Evolutionary conservation across 2,329 filamentous ascomycete genomes (phyloP).

Genomic region (Sclerotinia spermophila): DNA sequence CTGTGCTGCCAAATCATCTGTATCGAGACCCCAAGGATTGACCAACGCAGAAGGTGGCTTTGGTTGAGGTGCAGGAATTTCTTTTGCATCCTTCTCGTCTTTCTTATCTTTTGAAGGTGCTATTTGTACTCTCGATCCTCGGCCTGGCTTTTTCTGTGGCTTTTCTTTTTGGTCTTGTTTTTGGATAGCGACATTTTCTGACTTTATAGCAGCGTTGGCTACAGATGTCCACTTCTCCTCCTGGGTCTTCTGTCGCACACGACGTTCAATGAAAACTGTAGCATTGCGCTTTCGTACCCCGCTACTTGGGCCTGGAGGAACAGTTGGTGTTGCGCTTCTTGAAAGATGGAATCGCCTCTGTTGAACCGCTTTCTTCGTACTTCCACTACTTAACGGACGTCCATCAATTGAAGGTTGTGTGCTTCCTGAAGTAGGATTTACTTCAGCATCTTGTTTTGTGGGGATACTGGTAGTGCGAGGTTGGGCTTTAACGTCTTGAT

Average conservation of each 20-base stretch:
- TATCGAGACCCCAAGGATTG: conserved; percentile 39
- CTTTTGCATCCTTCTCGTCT: not conserved
- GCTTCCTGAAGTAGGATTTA: not conserved
- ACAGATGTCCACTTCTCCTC: conserved; percentile 3
- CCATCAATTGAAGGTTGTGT: not conserved
- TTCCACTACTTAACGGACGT: not conserved
- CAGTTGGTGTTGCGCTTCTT: conserved; percentile 38
- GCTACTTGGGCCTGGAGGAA: not conserved
- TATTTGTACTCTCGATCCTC: conserved; percentile 23
- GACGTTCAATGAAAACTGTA: conserved; percentile 55
- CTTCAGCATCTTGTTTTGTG: not conserved
- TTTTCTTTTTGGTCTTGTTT: conserved; percentile 12
- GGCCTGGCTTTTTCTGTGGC: conserved; percentile 33
- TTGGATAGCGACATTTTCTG: not conserved
- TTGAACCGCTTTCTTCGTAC: conserved; percentile 26
- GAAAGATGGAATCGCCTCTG: conserved; percentile 56
- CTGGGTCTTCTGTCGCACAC: conserved; percentile 35
- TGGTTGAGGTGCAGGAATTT: conserved; percentile 6
- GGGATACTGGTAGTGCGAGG: not conserved
- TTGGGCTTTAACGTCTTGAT: not conserved
- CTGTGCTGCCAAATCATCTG: conserved; percentile 47
- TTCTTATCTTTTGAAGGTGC: conserved; percentile 1
- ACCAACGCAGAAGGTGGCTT: conserved; percentile 27
- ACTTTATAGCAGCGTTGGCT: not conserved
- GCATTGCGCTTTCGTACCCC: conserved; percentile 36